Conservation (phyloP, 352 stramenopile genomes). For the Vaucheria bursata region DNA sequence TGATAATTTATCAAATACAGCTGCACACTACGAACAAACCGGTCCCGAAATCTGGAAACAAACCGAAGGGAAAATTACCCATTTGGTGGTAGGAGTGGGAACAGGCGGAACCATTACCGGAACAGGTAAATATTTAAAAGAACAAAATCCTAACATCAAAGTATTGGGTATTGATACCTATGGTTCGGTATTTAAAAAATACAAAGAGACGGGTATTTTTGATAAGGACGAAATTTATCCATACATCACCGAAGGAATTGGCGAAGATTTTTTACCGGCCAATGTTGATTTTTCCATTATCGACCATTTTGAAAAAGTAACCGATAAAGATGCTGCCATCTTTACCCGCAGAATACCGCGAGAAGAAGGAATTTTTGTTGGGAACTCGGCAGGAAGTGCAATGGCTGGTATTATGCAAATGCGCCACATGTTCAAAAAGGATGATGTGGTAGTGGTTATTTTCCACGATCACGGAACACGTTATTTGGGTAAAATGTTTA, state of each 20-base stretch:
- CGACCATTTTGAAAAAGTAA: constrained; percentile 77
- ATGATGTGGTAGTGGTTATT: too few relatives aligned
- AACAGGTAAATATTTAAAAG: constrained; percentile 78
- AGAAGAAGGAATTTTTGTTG: constrained; percentile 83
- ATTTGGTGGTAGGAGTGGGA: constrained; percentile 79
- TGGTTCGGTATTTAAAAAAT: too few relatives aligned
- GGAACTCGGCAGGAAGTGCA: constrained; percentile 41
- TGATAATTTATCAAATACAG: constrained; percentile 81
- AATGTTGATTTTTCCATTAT: constrained; percentile 78
- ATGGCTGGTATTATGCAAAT: background rate
- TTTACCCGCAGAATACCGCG: constrained; percentile 79
- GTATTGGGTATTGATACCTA: too few relatives aligned
- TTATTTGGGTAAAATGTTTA: too few relatives aligned
- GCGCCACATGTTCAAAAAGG: too few relatives aligned
- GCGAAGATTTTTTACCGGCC: constrained; percentile 75
- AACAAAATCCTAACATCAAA: too few relatives aligned
- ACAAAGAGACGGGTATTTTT: too few relatives aligned
- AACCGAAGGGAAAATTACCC: constrained; percentile 76
- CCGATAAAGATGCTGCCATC: constrained; percentile 80
- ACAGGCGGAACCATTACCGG: constrained; percentile 86
- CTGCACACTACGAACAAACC: constrained; percentile 85
- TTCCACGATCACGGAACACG: too few relatives aligned
- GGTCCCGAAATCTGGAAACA: constrained; percentile 81
- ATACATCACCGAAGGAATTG: constrained; percentile 86
- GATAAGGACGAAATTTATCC: too few relatives aligned